Evolutionary conservation across 345 rosid genomes (phyloP).

Genomic region (Eucalyptus viminalis): DNA sequence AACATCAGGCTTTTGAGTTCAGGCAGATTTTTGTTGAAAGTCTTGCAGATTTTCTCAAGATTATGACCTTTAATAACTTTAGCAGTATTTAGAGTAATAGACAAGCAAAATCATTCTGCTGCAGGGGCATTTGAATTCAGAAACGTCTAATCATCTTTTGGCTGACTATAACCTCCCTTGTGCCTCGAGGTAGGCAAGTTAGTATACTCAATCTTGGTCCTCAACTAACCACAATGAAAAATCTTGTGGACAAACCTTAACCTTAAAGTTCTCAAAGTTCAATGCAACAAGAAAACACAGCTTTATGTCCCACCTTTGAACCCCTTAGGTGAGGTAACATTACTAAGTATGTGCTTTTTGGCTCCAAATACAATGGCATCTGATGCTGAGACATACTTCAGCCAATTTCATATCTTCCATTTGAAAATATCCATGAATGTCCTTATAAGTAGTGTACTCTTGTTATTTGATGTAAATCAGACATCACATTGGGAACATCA

Average conservation of each 20-base stretch:
- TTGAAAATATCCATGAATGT: not conserved
- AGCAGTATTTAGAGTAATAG: not conserved
- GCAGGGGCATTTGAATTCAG: not conserved
- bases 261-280: not conserved
- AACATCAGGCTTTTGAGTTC: not conserved
- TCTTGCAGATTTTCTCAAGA: not conserved
- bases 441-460: not conserved
- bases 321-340: not conserved
- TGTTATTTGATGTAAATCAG: not conserved
- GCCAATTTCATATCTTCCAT: not conserved
- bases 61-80: not conserved
- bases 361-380: not conserved
- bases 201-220: not conserved
- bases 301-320: not conserved
- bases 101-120: not conserved
- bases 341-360: not conserved
- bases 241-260: not conserved
- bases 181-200: not conserved
- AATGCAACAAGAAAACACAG: not conserved
- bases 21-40: not conserved
- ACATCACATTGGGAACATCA: not conserved
- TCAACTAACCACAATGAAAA: not conserved
- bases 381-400: not conserved
- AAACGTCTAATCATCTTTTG: not conserved
- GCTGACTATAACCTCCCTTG: not conserved